Evolutionary conservation across 108 stramenopile genomes (phyloP).

Genomic region (Aurantiochytrium sp.): DNA sequence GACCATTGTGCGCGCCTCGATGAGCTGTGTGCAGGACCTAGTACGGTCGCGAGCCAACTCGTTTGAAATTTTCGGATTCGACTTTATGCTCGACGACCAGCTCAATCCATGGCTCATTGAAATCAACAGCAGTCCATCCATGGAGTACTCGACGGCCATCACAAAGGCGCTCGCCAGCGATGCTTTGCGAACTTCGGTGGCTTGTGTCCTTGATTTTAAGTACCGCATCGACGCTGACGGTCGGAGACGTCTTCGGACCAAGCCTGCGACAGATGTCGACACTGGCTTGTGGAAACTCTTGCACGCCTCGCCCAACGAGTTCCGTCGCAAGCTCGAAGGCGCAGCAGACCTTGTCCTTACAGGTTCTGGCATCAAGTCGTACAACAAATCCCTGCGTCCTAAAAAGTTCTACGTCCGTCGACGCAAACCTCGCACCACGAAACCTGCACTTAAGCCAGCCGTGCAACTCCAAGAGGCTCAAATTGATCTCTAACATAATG

Average conservation of each 20-base stretch:
- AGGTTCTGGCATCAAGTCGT: not conserved
- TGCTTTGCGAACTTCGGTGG: not conserved
- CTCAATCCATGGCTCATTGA: conserved; percentile 55
- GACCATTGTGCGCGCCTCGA: conserved; percentile 21
- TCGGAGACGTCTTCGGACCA: not conserved
- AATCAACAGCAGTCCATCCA: conserved; percentile 58
- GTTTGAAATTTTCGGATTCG: conserved; percentile 59
- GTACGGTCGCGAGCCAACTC: conserved; percentile 50
- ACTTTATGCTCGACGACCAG: conserved; percentile 58
- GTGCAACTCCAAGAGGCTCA: no score
- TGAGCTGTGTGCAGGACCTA: conserved; percentile 34
- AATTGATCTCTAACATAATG: no score
- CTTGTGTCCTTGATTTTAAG: not conserved
- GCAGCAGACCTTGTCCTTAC: not conserved
- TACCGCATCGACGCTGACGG: not conserved
- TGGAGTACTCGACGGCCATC: conserved; percentile 53
- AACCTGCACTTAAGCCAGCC: no score
- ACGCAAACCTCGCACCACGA: no score
- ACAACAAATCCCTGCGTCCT: not conserved
- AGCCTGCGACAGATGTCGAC: not conserved
- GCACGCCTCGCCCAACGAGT: conserved; percentile 5
- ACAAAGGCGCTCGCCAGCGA: conserved; percentile 39
- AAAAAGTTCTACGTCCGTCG: not conserved
- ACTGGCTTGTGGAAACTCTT: not conserved
- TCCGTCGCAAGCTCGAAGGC: not conserved